Percentiles rank a stretch among this genome's conserved stretches.
Conservation (phyloP, 257 asterid species). For the Voacanga thouarsii region DNA sequence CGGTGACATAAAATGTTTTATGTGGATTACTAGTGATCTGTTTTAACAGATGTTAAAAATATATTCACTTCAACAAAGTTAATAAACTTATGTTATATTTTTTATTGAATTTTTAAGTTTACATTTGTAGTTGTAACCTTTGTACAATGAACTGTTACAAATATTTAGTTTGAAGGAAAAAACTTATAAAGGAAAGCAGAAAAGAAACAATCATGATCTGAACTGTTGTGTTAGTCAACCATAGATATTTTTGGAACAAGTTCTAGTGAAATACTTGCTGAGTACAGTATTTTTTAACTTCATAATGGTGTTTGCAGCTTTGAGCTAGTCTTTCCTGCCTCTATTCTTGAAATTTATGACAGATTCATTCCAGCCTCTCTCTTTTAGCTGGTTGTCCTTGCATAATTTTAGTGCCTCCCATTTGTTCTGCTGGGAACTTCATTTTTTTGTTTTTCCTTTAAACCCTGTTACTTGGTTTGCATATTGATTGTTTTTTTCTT, state of each 20-base stretch:
- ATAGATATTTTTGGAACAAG: neutral
- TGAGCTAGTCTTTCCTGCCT: neutral
- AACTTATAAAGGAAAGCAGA: neutral
- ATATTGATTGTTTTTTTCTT: neutral
- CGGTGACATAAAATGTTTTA: neutral
- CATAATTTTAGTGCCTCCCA: neutral
- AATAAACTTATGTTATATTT: neutral
- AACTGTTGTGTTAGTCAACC: neutral
- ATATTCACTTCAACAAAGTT: neutral
- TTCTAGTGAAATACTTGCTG: neutral
- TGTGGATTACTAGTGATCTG: neutral
- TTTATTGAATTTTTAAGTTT: neutral
- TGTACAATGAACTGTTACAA: neutral
- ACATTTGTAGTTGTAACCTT: neutral
- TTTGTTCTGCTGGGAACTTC: neutral
- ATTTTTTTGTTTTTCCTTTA: neutral
- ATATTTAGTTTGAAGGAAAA: neutral
- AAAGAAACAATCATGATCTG: neutral
- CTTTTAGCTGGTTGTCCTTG: neutral
- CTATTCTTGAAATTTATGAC: neutral
- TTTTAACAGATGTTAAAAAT: neutral
- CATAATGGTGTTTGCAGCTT: conserved; percentile 2
- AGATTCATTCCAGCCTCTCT: neutral
- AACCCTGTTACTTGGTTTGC: neutral
- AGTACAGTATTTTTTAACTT: neutral